phyloP scores from a whole-genome alignment of 129 eudicot genomes.

The Chrysanthemum lavandulifolium region DNA sequence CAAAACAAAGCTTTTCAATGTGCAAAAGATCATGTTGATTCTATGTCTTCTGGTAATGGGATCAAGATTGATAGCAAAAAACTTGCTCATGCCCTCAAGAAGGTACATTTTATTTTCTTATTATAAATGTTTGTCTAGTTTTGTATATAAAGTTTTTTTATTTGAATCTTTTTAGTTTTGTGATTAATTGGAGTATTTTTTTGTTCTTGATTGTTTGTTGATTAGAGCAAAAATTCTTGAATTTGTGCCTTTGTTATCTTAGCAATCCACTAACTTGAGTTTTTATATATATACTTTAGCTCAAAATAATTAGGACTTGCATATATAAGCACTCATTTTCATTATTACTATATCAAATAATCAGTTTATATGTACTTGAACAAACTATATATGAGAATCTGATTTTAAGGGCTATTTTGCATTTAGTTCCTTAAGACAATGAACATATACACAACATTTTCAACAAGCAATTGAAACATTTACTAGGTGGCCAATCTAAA shows the following conservation, averaged over 20 bases:
- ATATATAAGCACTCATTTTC: not conserved
- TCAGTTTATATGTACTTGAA: no score
- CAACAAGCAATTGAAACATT: no score
- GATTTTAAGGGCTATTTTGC: no score
- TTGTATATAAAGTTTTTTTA: not conserved
- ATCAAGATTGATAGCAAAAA: conserved; percentile 67
- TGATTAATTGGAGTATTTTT: not conserved
- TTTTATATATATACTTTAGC: not conserved
- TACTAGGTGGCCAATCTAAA: no score
- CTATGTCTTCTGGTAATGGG: conserved; percentile 32
- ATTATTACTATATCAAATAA: not conserved
- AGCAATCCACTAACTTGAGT: no score
- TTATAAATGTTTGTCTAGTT: not conserved
- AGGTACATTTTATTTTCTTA: conserved; percentile 37
- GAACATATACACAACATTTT: no score
- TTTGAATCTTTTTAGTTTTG: not conserved
- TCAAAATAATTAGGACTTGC: not conserved
- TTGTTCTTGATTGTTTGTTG: conserved; percentile 17
- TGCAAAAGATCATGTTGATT: conserved; percentile 59
- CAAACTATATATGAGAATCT: no score
- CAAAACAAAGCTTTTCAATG: conserved; percentile 70
- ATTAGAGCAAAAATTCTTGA: not conserved
- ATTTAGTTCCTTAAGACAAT: no score
- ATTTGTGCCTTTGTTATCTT: not conserved
- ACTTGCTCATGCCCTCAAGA: conserved; percentile 88